Evolutionary conservation across 2,329 filamentous ascomycete species (phyloP).

Genomic region (Fusarium pseudograminearum): DNA sequence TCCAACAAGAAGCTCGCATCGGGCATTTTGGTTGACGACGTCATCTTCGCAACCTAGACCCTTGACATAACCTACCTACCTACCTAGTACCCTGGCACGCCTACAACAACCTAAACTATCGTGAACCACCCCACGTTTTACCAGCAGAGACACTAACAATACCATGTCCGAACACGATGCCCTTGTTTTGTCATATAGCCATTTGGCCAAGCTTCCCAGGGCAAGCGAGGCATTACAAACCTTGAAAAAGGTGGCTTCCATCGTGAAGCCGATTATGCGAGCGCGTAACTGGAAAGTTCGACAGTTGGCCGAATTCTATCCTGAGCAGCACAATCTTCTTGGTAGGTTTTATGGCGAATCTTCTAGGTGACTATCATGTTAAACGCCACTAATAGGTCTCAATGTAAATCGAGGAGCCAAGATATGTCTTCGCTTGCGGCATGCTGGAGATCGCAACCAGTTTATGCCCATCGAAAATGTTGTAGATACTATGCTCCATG

Average conservation of each 20-base stretch:
- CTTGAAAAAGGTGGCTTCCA: slow-evolving; percentile 83
- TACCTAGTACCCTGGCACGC: slow-evolving; percentile 8
- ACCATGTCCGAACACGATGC: slow-evolving; percentile 54
- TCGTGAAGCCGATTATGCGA: slow-evolving; percentile 96
- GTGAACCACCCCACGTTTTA: slow-evolving; percentile 14
- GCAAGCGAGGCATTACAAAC: slow-evolving; percentile 66
- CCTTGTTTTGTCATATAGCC: slow-evolving; percentile 61
- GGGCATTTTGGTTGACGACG: slow-evolving; percentile 2
- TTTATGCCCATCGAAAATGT: slow-evolving; percentile 86
- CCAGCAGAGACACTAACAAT: slow-evolving; percentile 10
- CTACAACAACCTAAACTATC: background rate
- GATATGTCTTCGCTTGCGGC: slow-evolving; percentile 85
- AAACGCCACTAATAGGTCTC: slow-evolving; percentile 63
- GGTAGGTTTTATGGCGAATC: slow-evolving; percentile 67
- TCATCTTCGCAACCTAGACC: slow-evolving; percentile 9
- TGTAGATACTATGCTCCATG: slow-evolving; percentile 92
- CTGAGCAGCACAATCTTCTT: slow-evolving; percentile 77
- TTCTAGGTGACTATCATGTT: background rate
- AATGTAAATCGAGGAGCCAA: slow-evolving; percentile 82
- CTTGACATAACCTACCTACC: background rate
- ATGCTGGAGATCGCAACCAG: slow-evolving; percentile 77
- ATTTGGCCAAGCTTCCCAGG: slow-evolving; percentile 61
- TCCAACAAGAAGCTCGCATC: background rate
- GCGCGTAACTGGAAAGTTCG: slow-evolving; percentile 84
- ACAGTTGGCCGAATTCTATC: slow-evolving; percentile 87